Base-by-base conservation (phyloP, 768 basidiomycete species). In the Mycena belliarum region DNA sequence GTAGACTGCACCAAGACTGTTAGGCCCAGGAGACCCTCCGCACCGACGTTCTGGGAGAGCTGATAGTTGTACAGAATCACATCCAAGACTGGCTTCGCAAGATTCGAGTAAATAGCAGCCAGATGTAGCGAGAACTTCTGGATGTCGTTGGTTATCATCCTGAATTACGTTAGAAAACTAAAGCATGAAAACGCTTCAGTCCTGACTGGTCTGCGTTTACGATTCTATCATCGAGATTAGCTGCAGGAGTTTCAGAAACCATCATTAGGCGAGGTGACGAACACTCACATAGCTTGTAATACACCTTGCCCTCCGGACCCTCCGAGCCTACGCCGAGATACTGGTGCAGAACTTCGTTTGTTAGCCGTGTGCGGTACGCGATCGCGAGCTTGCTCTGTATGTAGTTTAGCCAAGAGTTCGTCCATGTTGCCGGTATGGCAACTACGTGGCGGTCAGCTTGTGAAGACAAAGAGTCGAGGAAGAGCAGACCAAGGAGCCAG, bases 61-160 rank as follows among this genome's bases (percentile, higher is more conserved):
- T 98, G 95, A 63, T 93, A 95, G 73, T 98, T 98, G 75, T 98
- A 98, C 12, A 98, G 76, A 44, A 96, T 92, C 45, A 91, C 89
- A 66, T 98, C 96, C 35, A 97, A 81, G 16, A 89, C 79, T 8
- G 96, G 96, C 73, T 98, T 98, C 25, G 95, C 95, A 37, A 98
- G 75, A 70, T 98, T 98, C 16, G 87, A 84, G 72, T 98, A 98
- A 33, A 98, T 95, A 18, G 93, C 93, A 14, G 96, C 94, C 7
- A 98, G 82, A 68, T 93, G 88, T 6, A 82, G 82, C 15, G 93
- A 92, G 74, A 97, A 98, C 51, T 88, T 89, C 69, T 95, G 92
- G 46, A 98, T 94, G 71, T 98, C 96, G 57, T 95, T 88, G 2
- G 94, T 96, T 50, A 97, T 91, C 89, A 95, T 94, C 76, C 90